A percentile compares a stretch with the other conserved stretches of the same genome.
Evolutionary conservation across 1,139 yeast species (phyloP).

Genomic region (Yamadazyma mexicana): DNA sequence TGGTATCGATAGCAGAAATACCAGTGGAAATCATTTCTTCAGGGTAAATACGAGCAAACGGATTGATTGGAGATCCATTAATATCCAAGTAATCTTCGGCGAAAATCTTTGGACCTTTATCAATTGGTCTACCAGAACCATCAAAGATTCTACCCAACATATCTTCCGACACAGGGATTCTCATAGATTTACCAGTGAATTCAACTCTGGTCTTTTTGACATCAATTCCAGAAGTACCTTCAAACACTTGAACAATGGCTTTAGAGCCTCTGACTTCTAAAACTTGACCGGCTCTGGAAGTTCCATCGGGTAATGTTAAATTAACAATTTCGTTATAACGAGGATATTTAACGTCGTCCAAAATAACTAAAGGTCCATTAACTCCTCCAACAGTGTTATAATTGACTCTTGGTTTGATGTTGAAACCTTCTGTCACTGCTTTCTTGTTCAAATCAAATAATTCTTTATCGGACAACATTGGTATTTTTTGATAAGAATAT

Average conservation of each 20-base stretch:
- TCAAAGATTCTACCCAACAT: conserved; percentile 97
- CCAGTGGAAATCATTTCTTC: conserved; percentile 99
- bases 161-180: conserved; percentile 94
- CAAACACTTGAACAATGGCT: conserved; percentile 98
- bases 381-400: conserved; percentile 98
- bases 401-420: conserved; percentile 83
- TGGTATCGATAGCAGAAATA: conserved; percentile 95
- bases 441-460: conserved; percentile 78
- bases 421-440: conserved; percentile 90
- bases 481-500: conserved; percentile 3
- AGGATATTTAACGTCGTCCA: conserved; percentile 96
- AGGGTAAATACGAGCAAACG: conserved; percentile 96
- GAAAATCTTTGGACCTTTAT: conserved; percentile 95
- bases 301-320: conserved; percentile 93
- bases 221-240: conserved; percentile 97
- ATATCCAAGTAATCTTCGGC: conserved; percentile 98
- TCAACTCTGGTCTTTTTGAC: conserved; percentile 96
- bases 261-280: conserved; percentile 95
- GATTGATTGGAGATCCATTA: conserved; percentile 98
- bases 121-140: conserved; percentile 98
- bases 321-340: conserved; percentile 95
- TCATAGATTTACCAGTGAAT: conserved; percentile 91
- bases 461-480: conserved; percentile 51
- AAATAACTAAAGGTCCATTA: conserved; percentile 95
- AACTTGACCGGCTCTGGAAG: conserved; percentile 94